Conservation (phyloP, 257 asterid species). For the Lantana camara region DNA sequence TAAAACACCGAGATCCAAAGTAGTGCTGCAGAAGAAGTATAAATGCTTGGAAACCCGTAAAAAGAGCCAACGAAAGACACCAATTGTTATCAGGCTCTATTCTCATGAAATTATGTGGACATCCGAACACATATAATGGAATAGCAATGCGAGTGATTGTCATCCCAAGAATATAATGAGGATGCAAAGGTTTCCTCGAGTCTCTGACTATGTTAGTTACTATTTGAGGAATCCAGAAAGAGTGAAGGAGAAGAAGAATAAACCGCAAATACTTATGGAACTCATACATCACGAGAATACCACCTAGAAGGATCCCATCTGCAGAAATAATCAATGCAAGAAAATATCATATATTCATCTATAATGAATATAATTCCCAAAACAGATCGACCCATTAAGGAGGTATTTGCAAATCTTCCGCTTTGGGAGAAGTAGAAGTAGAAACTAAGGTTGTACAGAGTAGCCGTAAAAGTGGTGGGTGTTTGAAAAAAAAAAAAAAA, state of each 20-base stretch:
- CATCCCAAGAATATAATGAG: conserved; percentile 91
- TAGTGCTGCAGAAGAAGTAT: conserved; percentile 90
- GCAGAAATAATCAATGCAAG: conserved; percentile 39
- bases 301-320: conserved; percentile 94
- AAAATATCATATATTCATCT: conserved; percentile 12
- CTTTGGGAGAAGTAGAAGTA: too few relatives aligned
- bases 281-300: conserved; percentile 87
- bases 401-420: too few relatives aligned
- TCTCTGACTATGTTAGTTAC: conserved; percentile 74
- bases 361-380: not conserved
- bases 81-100: conserved; percentile 72
- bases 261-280: conserved; percentile 73
- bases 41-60: conserved; percentile 75
- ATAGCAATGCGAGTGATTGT: conserved; percentile 80
- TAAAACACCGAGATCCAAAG: conserved; percentile 91
- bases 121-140: conserved; percentile 85
- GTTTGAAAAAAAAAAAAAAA: too few relatives aligned
- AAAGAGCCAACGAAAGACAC: conserved; percentile 71
- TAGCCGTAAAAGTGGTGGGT: too few relatives aligned
- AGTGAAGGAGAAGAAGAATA: conserved; percentile 82
- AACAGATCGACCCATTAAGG: not conserved
- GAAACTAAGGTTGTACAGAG: too few relatives aligned
- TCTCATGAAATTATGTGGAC: conserved; percentile 96
- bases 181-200: conserved; percentile 93
- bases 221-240: conserved; percentile 97